Evolutionary conservation across 768 basidiomycete species (phyloP).

Genomic region (Collybia sordida): DNA sequence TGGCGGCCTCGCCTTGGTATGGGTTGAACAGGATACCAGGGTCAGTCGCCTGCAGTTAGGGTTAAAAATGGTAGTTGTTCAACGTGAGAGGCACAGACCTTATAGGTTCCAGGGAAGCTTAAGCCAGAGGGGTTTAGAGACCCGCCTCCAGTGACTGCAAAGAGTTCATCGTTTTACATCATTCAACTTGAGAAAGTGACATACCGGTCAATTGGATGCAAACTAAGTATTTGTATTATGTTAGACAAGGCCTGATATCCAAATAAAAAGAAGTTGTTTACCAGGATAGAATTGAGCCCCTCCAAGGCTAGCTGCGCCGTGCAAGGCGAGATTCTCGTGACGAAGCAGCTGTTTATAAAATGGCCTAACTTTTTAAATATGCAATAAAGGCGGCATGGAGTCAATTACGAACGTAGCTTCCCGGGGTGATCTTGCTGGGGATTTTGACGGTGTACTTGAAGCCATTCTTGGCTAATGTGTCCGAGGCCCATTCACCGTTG

Average conservation of each 20-base stretch:
- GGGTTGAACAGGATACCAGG: slow-evolving; percentile 34
- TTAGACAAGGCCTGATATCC: not conserved
- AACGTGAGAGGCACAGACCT: slow-evolving; percentile 13
- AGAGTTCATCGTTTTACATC: not conserved
- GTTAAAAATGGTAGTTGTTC: not conserved
- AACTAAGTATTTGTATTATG: slow-evolving; percentile 15
- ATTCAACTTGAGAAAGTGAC: not conserved
- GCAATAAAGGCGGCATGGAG: not conserved
- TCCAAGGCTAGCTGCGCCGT: slow-evolving; percentile 27
- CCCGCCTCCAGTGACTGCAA: slow-evolving; percentile 32
- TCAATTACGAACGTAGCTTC: slow-evolving; percentile 28
- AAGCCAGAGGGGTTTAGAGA: slow-evolving; percentile 33
- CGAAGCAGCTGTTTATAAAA: slow-evolving; percentile 26
- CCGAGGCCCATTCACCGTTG: slow-evolving; percentile 37
- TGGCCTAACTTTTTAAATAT: not conserved
- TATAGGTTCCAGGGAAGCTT: slow-evolving; percentile 36
- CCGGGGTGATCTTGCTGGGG: slow-evolving; percentile 35
- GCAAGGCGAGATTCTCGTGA: slow-evolving; percentile 39
- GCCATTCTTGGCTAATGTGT: slow-evolving; percentile 31
- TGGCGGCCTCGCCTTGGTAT: slow-evolving; percentile 35
- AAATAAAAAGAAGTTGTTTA: slow-evolving; percentile 3
- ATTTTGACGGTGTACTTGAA: slow-evolving; percentile 35
- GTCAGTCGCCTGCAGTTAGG: slow-evolving; percentile 26
- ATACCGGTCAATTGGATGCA: slow-evolving; percentile 36
- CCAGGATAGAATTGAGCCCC: slow-evolving; percentile 40